Percentiles rank a stretch among this genome's conserved stretches.
Evolutionary conservation across 2,329 filamentous ascomycete genomes (phyloP).

Genomic region (Fusarium sp.): DNA sequence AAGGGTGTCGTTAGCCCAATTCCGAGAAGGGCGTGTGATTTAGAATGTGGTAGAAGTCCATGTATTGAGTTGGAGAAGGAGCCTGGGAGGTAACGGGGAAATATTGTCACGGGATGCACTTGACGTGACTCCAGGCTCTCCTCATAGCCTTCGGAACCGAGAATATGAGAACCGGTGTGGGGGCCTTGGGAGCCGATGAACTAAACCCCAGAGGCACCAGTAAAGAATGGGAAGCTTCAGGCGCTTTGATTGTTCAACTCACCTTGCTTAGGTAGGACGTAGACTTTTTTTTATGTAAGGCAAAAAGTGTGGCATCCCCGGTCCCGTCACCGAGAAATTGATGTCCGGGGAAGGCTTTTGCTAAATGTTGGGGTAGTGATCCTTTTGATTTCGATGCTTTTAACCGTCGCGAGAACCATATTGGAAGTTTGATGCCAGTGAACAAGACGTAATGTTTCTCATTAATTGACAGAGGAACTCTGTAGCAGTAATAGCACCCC

Average conservation of each 20-base stretch:
- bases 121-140: not conserved
- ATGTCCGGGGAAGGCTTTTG: conserved; percentile 15
- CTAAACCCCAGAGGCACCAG: conserved; percentile 7
- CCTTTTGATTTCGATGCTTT: not conserved
- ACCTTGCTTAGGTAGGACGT: not conserved
- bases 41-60: not conserved
- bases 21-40: not conserved
- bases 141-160: conserved; percentile 22
- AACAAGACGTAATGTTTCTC: not conserved
- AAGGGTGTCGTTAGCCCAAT: not conserved
- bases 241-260: conserved; percentile 15
- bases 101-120: not conserved
- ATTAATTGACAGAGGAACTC: not conserved
- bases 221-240: conserved; percentile 24
- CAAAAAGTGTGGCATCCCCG: not conserved
- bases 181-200: conserved; percentile 12
- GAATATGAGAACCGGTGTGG: conserved; percentile 14
- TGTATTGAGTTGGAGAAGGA: not conserved
- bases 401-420: not conserved
- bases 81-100: not conserved
- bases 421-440: not conserved
- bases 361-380: conserved; percentile 13
- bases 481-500: not conserved
- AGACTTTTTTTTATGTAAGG: not conserved
- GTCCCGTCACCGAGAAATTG: conserved; percentile 5